These are phyloP conservation scores for Xerophyta viscosa DNA, from an alignment of 106 monocot genomes.

Conservation along the genomic window DNA sequence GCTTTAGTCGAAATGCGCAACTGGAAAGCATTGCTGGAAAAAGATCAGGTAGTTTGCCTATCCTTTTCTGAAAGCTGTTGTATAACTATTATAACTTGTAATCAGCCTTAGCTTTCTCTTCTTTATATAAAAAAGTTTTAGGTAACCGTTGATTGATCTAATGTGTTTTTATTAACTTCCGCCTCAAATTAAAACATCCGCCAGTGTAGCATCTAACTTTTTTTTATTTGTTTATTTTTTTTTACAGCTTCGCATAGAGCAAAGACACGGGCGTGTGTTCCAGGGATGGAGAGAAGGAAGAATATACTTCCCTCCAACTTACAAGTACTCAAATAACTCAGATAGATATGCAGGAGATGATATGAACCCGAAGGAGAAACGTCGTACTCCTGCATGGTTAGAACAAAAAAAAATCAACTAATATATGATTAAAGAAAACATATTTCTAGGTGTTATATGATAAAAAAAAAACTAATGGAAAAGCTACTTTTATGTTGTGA, in stretches of 20 bases:
- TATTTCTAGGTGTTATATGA: too few relatives aligned
- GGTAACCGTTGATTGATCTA: too few relatives aligned
- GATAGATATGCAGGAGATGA: slow-evolving; percentile 55
- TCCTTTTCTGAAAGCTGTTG: too few relatives aligned
- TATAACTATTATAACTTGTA: too few relatives aligned
- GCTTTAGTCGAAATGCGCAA: slow-evolving; percentile 78
- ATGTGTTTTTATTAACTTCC: too few relatives aligned
- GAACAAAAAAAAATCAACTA: not conserved
- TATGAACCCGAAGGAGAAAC: slow-evolving; percentile 47
- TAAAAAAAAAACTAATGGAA: too few relatives aligned
- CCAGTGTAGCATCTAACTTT: too few relatives aligned
- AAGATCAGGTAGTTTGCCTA: slow-evolving; percentile 84
- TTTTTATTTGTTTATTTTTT: too few relatives aligned
- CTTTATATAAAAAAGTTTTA: not conserved
- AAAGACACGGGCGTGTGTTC: slow-evolving; percentile 50
- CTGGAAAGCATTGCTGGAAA: slow-evolving; percentile 66
- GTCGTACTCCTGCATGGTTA: slow-evolving; percentile 57
- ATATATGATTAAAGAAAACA: too few relatives aligned
- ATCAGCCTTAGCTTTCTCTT: too few relatives aligned
- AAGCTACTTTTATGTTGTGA: too few relatives aligned
- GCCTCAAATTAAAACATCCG: too few relatives aligned
- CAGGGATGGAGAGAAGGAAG: slow-evolving; percentile 50
- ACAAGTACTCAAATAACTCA: slow-evolving; percentile 60
- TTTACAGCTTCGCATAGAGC: slow-evolving; percentile 61
- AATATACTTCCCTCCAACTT: slow-evolving; percentile 63